Conservation (phyloP, 2,329 filamentous ascomycete genomes). For the Penicillium sp. region DNA sequence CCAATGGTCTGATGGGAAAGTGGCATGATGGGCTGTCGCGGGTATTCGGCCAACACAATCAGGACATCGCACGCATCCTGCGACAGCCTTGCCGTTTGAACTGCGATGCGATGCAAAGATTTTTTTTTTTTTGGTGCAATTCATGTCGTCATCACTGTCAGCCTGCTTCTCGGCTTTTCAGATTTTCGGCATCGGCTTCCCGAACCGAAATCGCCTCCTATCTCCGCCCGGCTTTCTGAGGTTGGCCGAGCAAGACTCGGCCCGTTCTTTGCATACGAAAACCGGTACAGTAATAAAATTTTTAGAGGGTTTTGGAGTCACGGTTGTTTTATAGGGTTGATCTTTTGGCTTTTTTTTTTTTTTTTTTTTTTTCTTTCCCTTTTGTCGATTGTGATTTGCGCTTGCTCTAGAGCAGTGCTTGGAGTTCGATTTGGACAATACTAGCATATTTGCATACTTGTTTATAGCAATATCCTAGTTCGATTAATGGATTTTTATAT, state of each 20-base stretch:
- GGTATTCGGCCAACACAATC: neutral
- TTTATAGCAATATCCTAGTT: conserved; percentile 1
- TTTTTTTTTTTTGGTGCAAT: neutral
- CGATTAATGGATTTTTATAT: neutral
- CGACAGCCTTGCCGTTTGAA: neutral
- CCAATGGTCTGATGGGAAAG: neutral
- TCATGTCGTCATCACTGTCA: neutral
- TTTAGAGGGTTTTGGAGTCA: conserved; percentile 21
- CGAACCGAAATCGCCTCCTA: neutral
- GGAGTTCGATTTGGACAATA: neutral
- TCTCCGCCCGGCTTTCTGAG: neutral
- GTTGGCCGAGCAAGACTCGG: conserved; percentile 1
- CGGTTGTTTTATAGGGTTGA: conserved; percentile 5
- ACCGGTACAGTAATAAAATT: conserved; percentile 23
- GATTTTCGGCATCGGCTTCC: neutral
- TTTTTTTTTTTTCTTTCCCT: neutral
- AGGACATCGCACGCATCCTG: neutral
- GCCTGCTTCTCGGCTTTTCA: neutral
- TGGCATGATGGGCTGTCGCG: neutral
- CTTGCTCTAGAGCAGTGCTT: neutral
- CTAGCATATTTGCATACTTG: conserved; percentile 2
- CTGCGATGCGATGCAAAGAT: neutral
- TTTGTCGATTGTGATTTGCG: neutral
- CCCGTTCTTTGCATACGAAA: conserved; percentile 9
- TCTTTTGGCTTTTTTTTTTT: neutral